These are phyloP conservation scores for Pterothamnion heteromorphum DNA, from an alignment of 31 red algal genomes.

Conservation along the genomic window DNA sequence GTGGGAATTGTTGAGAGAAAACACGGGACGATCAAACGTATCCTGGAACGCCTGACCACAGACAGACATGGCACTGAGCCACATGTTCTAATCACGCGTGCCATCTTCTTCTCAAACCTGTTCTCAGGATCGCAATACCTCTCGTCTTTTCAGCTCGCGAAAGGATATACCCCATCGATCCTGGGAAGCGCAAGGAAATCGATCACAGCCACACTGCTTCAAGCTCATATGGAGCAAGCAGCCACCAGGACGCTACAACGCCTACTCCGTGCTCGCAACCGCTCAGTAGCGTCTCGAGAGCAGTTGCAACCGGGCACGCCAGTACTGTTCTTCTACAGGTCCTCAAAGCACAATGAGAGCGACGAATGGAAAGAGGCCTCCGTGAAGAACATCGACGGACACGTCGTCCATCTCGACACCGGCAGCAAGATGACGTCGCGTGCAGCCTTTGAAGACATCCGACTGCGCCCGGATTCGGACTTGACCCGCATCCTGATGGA, in stretches of 20 bases:
- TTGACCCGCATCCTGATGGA: background rate
- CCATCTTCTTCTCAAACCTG: constrained; percentile 19
- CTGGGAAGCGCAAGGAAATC: background rate
- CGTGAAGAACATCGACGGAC: too few species aligned
- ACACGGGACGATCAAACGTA: background rate
- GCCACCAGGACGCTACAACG: constrained; percentile 25
- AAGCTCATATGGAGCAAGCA: constrained; percentile 5
- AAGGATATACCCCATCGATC: constrained; percentile 8
- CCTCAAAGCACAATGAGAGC: background rate
- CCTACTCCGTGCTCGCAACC: constrained; percentile 10
- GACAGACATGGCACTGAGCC: background rate
- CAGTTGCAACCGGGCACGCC: too few species aligned
- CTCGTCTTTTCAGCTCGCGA: background rate
- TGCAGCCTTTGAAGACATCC: background rate
- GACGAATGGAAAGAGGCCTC: constrained; percentile 1
- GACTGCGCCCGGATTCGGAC: background rate
- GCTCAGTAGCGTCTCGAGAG: too few species aligned
- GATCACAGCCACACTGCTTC: background rate
- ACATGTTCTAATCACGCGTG: background rate
- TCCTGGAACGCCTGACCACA: constrained; percentile 4
- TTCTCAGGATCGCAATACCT: constrained; percentile 33
- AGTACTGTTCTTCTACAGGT: constrained; percentile 6
- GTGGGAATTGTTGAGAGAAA: constrained; percentile 23
- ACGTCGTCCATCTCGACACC: too few species aligned
- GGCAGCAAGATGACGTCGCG: too few species aligned